These are phyloP conservation scores for Tylopilus intermedius DNA, from an alignment of 768 basidiomycete genomes.

Conservation along the genomic window DNA sequence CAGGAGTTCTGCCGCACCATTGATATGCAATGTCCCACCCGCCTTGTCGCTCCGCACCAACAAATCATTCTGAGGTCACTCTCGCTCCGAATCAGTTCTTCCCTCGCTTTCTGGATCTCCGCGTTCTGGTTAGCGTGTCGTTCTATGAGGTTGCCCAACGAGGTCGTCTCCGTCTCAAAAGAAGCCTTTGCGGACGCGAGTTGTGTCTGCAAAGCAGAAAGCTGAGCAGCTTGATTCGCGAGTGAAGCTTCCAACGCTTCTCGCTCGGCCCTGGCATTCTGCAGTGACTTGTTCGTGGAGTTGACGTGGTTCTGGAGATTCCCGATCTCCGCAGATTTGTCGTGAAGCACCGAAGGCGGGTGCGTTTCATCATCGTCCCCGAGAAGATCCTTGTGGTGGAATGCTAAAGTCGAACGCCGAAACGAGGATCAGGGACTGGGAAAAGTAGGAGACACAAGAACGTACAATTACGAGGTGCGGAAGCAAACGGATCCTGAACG, in stretches of 20 bases:
- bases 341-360: slow-evolving; percentile 51
- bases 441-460: not conserved
- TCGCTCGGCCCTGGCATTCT: slow-evolving; percentile 62
- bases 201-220: slow-evolving; percentile 78
- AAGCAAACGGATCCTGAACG: slow-evolving; percentile 48
- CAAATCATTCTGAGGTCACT: slow-evolving; percentile 81
- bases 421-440: slow-evolving; percentile 7
- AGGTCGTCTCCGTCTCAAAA: slow-evolving; percentile 77
- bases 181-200: slow-evolving; percentile 78
- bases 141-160: slow-evolving; percentile 63
- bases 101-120: slow-evolving; percentile 65
- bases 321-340: slow-evolving; percentile 81
- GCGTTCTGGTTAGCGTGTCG: slow-evolving; percentile 61
- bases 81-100: slow-evolving; percentile 84
- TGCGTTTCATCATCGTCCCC: slow-evolving; percentile 60
- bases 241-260: slow-evolving; percentile 58
- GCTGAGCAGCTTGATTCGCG: slow-evolving; percentile 63
- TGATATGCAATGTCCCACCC: slow-evolving; percentile 67
- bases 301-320: slow-evolving; percentile 81
- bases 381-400: slow-evolving; percentile 50
- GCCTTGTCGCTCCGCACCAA: slow-evolving; percentile 61
- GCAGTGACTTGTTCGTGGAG: slow-evolving; percentile 71
- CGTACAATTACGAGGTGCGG: slow-evolving; percentile 26
- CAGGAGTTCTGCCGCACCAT: slow-evolving; percentile 33
- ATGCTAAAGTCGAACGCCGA: slow-evolving; percentile 9